phyloP scores from a whole-genome alignment of 305 asterid species.

The Plantago coronopus region DNA sequence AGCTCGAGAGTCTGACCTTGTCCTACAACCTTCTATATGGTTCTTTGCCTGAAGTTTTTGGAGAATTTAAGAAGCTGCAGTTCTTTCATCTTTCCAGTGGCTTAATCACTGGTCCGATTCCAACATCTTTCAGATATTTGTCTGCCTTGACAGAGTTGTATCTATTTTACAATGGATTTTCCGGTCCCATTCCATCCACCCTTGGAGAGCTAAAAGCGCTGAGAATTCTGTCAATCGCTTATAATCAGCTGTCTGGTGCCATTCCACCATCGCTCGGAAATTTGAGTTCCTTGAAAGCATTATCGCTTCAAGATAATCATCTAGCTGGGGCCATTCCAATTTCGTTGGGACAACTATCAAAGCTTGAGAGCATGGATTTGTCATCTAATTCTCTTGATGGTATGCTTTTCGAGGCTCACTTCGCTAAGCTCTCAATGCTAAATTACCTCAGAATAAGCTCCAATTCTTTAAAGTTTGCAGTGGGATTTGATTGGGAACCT shows the following conservation, averaged over 20 bases:
- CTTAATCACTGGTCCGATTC: background rate
- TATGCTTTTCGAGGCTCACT: constrained; percentile 18
- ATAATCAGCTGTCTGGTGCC: no score
- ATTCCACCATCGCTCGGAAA: background rate
- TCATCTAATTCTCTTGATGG: background rate
- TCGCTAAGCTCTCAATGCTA: constrained; percentile 17
- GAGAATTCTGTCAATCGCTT: no score
- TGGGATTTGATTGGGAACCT: constrained; percentile 18
- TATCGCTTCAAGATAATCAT: background rate
- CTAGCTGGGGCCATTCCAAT: background rate
- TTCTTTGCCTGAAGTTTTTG: constrained; percentile 6
- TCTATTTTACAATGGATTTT: background rate
- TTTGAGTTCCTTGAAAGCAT: background rate
- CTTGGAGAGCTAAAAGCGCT: no score
- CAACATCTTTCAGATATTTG: background rate
- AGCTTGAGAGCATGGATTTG: constrained; percentile 1
- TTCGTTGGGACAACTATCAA: constrained; percentile 12
- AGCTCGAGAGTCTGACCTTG: constrained; percentile 6
- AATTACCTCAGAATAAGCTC: background rate
- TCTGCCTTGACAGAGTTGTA: background rate
- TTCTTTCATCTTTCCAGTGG: background rate
- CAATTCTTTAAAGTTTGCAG: background rate
- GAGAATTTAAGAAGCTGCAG: constrained; percentile 2
- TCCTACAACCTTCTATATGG: background rate
- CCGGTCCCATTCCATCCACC: background rate